Percentiles rank a stretch among this genome's conserved stretches.
phyloP scores from a whole-genome alignment of 768 basidiomycete genomes.

The Pleurotus cornucopiae region DNA sequence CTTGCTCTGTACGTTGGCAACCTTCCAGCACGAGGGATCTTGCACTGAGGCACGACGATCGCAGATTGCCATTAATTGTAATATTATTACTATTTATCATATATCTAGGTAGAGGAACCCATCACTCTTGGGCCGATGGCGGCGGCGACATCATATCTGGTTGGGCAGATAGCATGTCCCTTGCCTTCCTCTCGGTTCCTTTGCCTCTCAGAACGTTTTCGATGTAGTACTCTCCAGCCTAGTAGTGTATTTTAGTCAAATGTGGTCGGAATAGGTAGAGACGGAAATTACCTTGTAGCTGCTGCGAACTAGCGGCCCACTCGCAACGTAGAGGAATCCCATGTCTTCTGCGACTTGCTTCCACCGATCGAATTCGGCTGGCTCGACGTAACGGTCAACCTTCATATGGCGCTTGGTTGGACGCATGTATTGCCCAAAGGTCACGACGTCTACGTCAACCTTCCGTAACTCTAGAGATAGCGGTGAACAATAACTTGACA shows the following conservation, averaged over 20 bases:
- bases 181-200: slow-evolving; percentile 35
- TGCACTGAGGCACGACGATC: no score
- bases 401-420: slow-evolving; percentile 99
- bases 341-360: slow-evolving; percentile 84
- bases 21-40: no score
- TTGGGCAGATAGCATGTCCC: slow-evolving; percentile 21
- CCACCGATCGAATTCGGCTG: slow-evolving; percentile 91
- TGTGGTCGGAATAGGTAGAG: not conserved
- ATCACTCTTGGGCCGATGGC: no score
- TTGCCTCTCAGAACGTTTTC: slow-evolving; percentile 81
- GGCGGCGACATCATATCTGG: not conserved
- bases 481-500: slow-evolving; percentile 3
- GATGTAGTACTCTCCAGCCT: slow-evolving; percentile 97
- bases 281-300: slow-evolving; percentile 81
- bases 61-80: no score
- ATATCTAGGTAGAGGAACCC: no score
- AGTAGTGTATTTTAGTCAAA: slow-evolving; percentile 9
- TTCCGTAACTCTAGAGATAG: slow-evolving; percentile 73
- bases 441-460: slow-evolving; percentile 91
- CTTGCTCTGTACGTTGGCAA: no score
- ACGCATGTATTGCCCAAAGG: slow-evolving; percentile 99
- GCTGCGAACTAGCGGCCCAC: slow-evolving; percentile 92
- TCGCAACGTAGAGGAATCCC: slow-evolving; percentile 97
- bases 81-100: no score
- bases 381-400: slow-evolving; percentile 93